Evolutionary conservation across 2,329 filamentous ascomycete species (phyloP), one percentile per base, ranked within the genome.

Genomic region (Metarhizium anisopliae): DNA sequence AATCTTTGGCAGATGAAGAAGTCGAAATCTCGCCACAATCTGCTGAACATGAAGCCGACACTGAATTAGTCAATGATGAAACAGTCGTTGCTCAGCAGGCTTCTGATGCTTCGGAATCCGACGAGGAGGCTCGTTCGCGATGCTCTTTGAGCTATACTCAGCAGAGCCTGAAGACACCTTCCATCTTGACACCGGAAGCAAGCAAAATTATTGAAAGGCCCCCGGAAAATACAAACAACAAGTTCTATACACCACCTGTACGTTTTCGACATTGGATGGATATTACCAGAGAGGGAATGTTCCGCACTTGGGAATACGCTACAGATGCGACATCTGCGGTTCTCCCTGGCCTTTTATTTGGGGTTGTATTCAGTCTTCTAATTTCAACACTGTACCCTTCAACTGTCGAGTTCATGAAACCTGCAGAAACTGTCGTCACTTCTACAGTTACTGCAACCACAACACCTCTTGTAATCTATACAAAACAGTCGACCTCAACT

Each of bases 141-240:
- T 64, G 66, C 11, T 78, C 77, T 25, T 72, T 79, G 30, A 70
- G 74, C 54, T 80, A 81, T 59, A 75, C 77, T 25, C 76, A 79
- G 50, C 69, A 79, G 61, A 74, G 71, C 54, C 72, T 80, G 47
- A 68, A 68, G 51, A 75, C 68, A 40, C 77, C 77, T 4, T 75
- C 73, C 30, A 67, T 73, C 30, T 60, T 63, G n/a, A 69, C 70
- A 4, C 69, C 70, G 11, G 70, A 72, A 49, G 66, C 64, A 25
- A 70, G 64, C 56, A 62, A 63, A 51, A 61, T 67, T 35, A 56
- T 67, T 47, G 63, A 64, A 51, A 57, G 53, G 38, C 36, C 59
- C 36, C 7, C 32, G 6, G 47, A 25, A 29, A 51, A n/a, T 29
- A 42, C 51, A 60, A 61, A 35, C 45, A 61, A 35, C 45, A 52